Percentiles rank a stretch among this genome's conserved stretches.
These are phyloP conservation scores for Eucalyptus decipiens DNA, from an alignment of 345 rosid genomes.

Conservation along the genomic window DNA sequence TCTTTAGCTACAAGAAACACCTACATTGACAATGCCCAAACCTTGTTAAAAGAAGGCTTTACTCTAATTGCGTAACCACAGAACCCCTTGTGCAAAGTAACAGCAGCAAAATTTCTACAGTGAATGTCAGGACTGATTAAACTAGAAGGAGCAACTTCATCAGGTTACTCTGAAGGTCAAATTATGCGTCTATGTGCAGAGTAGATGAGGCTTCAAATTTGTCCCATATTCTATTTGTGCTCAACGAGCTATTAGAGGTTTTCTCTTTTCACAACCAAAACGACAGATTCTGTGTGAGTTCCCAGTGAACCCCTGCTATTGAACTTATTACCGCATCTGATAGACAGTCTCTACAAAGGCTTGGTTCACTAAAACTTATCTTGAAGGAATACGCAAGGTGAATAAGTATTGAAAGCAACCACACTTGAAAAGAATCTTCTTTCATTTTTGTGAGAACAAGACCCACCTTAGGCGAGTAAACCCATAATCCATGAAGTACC, in stretches of 20 bases:
- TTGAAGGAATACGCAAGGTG: not conserved
- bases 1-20: constrained; percentile 46
- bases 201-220: not conserved
- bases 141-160: not conserved
- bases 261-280: not conserved
- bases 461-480: not conserved
- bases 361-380: not conserved
- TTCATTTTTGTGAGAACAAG: not conserved
- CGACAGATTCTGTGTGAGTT: not conserved
- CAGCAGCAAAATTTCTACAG: not conserved
- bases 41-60: not conserved
- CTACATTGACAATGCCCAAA: not conserved
- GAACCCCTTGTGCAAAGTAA: not conserved
- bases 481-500: not conserved
- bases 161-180: not conserved
- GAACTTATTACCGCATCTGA: not conserved
- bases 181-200: not conserved
- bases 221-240: not conserved
- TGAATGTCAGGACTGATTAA: not conserved
- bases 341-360: not conserved
- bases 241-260: not conserved
- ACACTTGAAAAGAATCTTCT: not conserved
- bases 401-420: not conserved
- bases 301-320: not conserved
- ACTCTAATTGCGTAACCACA: not conserved